These are phyloP conservation scores for Lophiotrema nucula DNA, from an alignment of 495 filamentous ascomycete genomes.

Conservation along the genomic window DNA sequence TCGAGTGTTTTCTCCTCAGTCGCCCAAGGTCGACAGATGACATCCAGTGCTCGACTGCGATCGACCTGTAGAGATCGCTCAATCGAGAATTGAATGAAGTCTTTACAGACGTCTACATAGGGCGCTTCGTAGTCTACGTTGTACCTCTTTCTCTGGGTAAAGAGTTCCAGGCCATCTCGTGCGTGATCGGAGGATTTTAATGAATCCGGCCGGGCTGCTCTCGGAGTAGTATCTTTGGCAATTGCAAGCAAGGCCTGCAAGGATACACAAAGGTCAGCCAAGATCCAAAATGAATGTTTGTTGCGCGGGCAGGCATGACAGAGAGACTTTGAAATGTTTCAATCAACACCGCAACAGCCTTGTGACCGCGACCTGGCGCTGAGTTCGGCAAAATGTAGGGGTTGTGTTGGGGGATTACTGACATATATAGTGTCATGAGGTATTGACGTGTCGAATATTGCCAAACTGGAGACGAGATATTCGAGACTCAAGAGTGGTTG, in stretches of 20 bases:
- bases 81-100: constrained; percentile 37
- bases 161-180: constrained; percentile 7
- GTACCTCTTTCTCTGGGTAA: constrained; percentile 25
- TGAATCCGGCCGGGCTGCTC: background rate
- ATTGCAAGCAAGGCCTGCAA: constrained; percentile 29
- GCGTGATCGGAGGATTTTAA: background rate
- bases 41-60: constrained; percentile 26
- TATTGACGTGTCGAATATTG: constrained; percentile 16
- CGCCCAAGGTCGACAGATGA: constrained; percentile 36
- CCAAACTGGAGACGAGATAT: constrained; percentile 26
- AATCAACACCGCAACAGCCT: too few species aligned
- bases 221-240: constrained; percentile 25
- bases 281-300: too few species aligned
- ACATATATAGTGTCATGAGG: constrained; percentile 29
- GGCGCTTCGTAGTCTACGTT: constrained; percentile 40
- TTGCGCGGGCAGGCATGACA: too few species aligned
- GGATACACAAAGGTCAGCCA: too few species aligned
- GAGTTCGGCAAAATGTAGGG: too few species aligned
- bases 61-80: constrained; percentile 17
- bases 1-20: constrained; percentile 6
- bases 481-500: constrained; percentile 27
- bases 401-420: too few species aligned
- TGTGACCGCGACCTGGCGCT: too few species aligned
- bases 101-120: constrained; percentile 39
- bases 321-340: too few species aligned